A percentile compares a stretch with the other conserved stretches of the same genome.
Evolutionary conservation across 805 yeast species (phyloP).

Genomic region (Cyberlindnera lachancei): DNA sequence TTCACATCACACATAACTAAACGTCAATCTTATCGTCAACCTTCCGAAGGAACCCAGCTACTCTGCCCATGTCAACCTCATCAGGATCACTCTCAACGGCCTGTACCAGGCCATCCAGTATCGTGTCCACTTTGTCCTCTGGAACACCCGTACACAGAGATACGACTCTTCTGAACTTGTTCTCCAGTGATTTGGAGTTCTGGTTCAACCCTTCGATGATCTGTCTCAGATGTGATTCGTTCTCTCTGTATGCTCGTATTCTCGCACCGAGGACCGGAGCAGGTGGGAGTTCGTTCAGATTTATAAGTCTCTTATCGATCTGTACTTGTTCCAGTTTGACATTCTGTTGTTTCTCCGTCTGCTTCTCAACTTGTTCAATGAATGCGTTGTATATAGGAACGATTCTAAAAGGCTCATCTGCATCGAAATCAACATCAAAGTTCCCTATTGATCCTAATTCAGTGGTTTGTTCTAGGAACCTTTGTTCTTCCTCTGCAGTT

Average conservation of each 20-base stretch:
- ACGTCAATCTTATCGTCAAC: constrained; percentile 26
- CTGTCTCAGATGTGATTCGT: constrained; percentile 48
- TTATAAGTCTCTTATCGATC: constrained; percentile 14
- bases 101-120: constrained; percentile 76
- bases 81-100: constrained; percentile 87
- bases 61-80: constrained; percentile 51
- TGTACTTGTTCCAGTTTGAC: constrained; percentile 19
- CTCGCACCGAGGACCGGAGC: constrained; percentile 59
- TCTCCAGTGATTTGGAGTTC: constrained; percentile 51
- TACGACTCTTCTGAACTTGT: constrained; percentile 81
- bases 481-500: constrained; percentile 52
- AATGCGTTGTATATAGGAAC: constrained; percentile 50
- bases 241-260: constrained; percentile 68
- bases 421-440: constrained; percentile 59
- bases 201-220: constrained; percentile 47
- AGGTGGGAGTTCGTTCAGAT: constrained; percentile 27
- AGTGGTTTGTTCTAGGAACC: constrained; percentile 38
- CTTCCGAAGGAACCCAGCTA: constrained; percentile 46
- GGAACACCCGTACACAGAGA: constrained; percentile 86
- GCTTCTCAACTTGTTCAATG: constrained; percentile 28
- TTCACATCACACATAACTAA: not conserved
- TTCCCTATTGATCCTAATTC: constrained; percentile 31
- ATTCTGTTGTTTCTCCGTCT: constrained; percentile 18
- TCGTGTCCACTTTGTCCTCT: constrained; percentile 67
- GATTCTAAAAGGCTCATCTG: constrained; percentile 87